Conservation (phyloP, 371 early-diverging fungal species). For the Haplosporangium sp. region DNA sequence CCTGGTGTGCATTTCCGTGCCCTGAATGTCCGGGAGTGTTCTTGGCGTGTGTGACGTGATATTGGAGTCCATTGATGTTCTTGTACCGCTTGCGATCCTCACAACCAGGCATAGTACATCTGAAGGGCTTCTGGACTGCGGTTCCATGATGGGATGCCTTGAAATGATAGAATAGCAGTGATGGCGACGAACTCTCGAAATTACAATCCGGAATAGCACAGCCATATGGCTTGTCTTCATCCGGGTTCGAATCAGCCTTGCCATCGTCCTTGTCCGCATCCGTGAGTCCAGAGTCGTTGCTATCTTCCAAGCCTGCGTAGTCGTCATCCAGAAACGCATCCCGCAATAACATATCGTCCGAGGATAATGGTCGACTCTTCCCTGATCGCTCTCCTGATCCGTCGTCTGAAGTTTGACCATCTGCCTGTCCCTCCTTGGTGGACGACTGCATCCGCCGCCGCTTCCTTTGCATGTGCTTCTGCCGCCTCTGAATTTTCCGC, state of each 20-base stretch:
- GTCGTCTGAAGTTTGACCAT: constrained; percentile 12
- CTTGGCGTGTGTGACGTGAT: constrained; percentile 88
- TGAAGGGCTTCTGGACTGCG: constrained; percentile 69
- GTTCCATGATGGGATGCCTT: constrained; percentile 68
- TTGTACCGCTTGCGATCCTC: constrained; percentile 85
- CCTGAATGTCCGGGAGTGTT: constrained; percentile 62
- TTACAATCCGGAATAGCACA: constrained; percentile 75
- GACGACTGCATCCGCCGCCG: constrained; percentile 53
- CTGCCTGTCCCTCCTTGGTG: constrained; percentile 18
- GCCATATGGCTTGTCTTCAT: constrained; percentile 71
- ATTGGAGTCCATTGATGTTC: constrained; percentile 96
- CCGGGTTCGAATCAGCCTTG: constrained; percentile 42
- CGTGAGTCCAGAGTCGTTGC: constrained; percentile 4
- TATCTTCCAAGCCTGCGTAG: constrained; percentile 19
- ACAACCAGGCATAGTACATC: constrained; percentile 88
- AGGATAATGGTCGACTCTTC: constrained; percentile 3
- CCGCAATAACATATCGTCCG: constrained; percentile 14
- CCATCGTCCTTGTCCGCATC: constrained; percentile 19
- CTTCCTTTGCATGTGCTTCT: constrained; percentile 65
- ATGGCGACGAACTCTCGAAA: constrained; percentile 67
- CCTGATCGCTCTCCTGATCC: constrained; percentile 15
- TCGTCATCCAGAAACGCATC: constrained; percentile 24
- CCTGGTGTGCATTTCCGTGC: constrained; percentile 8
- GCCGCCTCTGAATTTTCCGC: constrained; percentile 77
- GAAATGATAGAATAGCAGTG: constrained; percentile 75